Base-by-base conservation (phyloP, 2,329 filamentous ascomycete species). In the Calcarisporium arbuscula region DNA sequence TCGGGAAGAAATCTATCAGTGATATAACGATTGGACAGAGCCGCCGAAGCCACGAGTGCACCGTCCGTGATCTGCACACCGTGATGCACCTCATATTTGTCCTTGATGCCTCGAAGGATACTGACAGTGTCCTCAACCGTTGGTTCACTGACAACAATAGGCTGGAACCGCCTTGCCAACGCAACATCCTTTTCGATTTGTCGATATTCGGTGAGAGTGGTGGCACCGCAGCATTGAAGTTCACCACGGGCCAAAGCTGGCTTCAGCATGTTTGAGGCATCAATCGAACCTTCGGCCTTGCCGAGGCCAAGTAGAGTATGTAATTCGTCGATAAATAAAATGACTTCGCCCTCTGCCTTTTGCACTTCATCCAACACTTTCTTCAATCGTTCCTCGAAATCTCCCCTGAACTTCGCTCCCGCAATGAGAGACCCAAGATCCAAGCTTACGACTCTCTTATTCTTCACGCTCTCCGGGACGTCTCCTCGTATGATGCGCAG, bases 41-140 rank as follows among this genome's bases (percentile, higher is more conserved):
- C 85, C 3, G 90, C 89, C 3, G 92, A 90, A 2, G 92, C 88
- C 11, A 98, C 90, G 9, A 96, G 66, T 6, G 92, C 88, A 3
- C 84, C 82, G 50, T 96, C 92, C 0, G 87, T 94, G 46, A 98
- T 96, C 35, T 89, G 75, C 1, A 96, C 90, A 61, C 92, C 90
- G 52, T 98, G 92, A 47, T 96, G 92, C 1, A 96, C 86, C 58
- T 96, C 92, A 52, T 98, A 98, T 46, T 88, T 86, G 53, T 96
- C 89, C 55, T 96, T 96, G 66, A 98, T 95, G 31, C 90, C 92
- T 52, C 92, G 80, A 1, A 98, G 68, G 38, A 98, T 96, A 32
- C 87, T 95, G 42, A 98, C 89, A 0, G 92, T 95, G 47, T 95
- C 89, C 47, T 86, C 79, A 1, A 96, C 89, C 0, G 78, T 82